Evolutionary conservation across 768 basidiomycete genomes (phyloP).

Genomic region (Trametes maxima): DNA sequence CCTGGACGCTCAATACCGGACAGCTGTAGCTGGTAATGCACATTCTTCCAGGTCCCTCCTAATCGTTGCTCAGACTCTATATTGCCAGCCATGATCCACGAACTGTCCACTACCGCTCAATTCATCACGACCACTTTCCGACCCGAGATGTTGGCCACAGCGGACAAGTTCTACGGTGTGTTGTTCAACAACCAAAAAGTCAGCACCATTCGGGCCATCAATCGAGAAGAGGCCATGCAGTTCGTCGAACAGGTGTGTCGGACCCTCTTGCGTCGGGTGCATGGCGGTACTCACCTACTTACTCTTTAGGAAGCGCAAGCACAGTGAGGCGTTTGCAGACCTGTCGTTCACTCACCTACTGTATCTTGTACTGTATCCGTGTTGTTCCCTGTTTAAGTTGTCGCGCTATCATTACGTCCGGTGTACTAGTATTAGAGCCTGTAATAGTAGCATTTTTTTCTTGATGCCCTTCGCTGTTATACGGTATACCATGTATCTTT

Average conservation of each 20-base stretch:
- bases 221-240: constrained; percentile 87
- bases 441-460: background rate
- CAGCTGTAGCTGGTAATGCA: constrained; percentile 86
- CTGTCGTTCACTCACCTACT: background rate
- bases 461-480: background rate
- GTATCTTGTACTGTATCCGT: background rate
- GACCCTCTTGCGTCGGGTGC: background rate
- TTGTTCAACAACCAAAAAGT: constrained; percentile 96
- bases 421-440: constrained; percentile 11
- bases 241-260: constrained; percentile 84
- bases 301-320: constrained; percentile 48
- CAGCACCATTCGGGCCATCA: constrained; percentile 85
- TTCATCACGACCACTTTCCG: constrained; percentile 99
- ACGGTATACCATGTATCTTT: background rate
- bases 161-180: constrained; percentile 97
- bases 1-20: constrained; percentile 95
- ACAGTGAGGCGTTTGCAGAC: constrained; percentile 34
- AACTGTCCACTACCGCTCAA: constrained; percentile 83
- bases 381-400: background rate
- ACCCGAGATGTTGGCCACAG: constrained; percentile 93
- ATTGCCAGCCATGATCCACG: constrained; percentile 85
- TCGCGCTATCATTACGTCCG: constrained; percentile 19
- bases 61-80: background rate
- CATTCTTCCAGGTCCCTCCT: constrained; percentile 2
- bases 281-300: background rate